A percentile compares a stretch with the other conserved stretches of the same genome.
These are phyloP conservation scores for Penicillium sp. DNA, from an alignment of 2,329 filamentous ascomycete species.

Conservation along the genomic window DNA sequence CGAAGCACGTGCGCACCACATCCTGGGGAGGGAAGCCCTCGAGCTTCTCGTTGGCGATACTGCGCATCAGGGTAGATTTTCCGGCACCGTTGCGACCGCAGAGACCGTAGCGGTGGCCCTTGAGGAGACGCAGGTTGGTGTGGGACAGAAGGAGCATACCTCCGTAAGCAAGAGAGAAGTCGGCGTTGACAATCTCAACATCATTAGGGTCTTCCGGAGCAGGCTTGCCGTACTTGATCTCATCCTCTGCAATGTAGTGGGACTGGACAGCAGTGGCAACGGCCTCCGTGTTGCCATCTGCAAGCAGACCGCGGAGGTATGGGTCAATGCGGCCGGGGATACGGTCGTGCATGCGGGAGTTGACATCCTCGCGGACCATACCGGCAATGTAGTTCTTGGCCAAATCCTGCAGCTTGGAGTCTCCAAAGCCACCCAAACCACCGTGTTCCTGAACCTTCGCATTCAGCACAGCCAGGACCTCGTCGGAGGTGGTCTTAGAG, in stretches of 20 bases:
- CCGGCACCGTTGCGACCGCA: constrained; percentile 96
- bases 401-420: constrained; percentile 60
- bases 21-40: constrained; percentile 95
- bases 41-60: constrained; percentile 90
- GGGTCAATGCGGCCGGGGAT: constrained; percentile 67
- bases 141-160: constrained; percentile 96
- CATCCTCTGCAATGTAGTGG: constrained; percentile 78
- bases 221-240: constrained; percentile 80
- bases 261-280: constrained; percentile 73
- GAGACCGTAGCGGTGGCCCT: constrained; percentile 95
- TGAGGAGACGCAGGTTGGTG: constrained; percentile 89
- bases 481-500: constrained; percentile 63
- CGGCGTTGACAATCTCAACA: constrained; percentile 92
- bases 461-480: constrained; percentile 73
- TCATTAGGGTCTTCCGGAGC: constrained; percentile 88
- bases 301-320: constrained; percentile 71
- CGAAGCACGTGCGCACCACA: constrained; percentile 91
- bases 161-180: constrained; percentile 96
- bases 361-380: constrained; percentile 85
- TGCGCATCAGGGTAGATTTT: constrained; percentile 98
- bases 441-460: constrained; percentile 70
- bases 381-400: constrained; percentile 72
- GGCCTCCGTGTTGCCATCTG: constrained; percentile 59
- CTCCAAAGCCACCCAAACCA: constrained; percentile 62
- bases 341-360: constrained; percentile 73